Evolutionary conservation across 768 basidiomycete species (phyloP).

Genomic region (Leccinum disarticulatum): DNA sequence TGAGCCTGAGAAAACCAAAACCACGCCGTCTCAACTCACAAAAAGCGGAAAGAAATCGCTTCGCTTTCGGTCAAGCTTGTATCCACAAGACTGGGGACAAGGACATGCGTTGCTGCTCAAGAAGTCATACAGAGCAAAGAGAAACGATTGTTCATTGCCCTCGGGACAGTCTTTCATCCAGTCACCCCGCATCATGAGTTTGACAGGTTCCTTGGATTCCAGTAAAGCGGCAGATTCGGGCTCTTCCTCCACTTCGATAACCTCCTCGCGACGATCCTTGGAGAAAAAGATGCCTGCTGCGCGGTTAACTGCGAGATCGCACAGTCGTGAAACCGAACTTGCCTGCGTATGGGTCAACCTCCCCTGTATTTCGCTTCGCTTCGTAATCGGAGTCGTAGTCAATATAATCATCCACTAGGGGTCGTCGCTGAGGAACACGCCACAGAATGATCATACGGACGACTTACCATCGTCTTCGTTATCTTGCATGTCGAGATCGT

Average conservation of each 20-base stretch:
- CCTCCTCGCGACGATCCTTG: slow-evolving; percentile 88
- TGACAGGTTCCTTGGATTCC: slow-evolving; percentile 46
- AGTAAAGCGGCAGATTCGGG: slow-evolving; percentile 51
- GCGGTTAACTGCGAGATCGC: slow-evolving; percentile 9
- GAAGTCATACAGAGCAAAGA: slow-evolving; percentile 82
- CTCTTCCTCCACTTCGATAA: slow-evolving; percentile 88
- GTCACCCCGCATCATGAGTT: slow-evolving; percentile 82
- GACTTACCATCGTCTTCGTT: slow-evolving; percentile 52
- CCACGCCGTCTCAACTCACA: slow-evolving; percentile 47
- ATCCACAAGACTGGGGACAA: slow-evolving; percentile 79
- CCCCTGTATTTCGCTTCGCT: slow-evolving; percentile 43
- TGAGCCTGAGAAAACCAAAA: slow-evolving; percentile 12
- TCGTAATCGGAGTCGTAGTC: slow-evolving; percentile 87
- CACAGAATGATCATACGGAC: neutral
- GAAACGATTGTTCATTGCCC: slow-evolving; percentile 83
- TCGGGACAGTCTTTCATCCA: slow-evolving; percentile 99
- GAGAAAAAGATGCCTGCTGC: slow-evolving; percentile 86
- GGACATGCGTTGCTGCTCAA: slow-evolving; percentile 59
- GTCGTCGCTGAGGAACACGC: slow-evolving; percentile 5
- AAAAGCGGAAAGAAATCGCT: slow-evolving; percentile 81
- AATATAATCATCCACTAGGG: slow-evolving; percentile 54
- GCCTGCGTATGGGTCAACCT: slow-evolving; percentile 91
- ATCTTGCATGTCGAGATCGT: slow-evolving; percentile 45
- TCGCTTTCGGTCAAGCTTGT: slow-evolving; percentile 57
- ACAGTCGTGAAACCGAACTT: slow-evolving; percentile 15